Evolutionary conservation across 1,284 basidiomycete species (phyloP), one percentile per base, ranked within the genome.

Genomic region (Erythrobasidium hasegawianum): DNA sequence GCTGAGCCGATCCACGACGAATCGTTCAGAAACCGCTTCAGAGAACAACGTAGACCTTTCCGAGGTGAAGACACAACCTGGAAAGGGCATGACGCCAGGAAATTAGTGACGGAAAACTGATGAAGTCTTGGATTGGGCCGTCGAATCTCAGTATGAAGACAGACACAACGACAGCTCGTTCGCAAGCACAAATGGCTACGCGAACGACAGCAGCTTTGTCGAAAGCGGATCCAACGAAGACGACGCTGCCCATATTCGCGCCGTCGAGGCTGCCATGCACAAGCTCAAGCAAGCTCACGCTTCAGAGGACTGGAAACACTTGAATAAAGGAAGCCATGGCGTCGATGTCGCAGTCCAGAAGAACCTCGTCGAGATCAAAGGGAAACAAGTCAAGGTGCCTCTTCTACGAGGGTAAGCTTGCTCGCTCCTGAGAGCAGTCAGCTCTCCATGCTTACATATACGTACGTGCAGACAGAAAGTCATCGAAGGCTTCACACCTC

Each of bases 401-500:
- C 45, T 57, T 43, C 58, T 27, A 27, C 59, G 49, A 65, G 62
- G 50, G 59, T 60, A 29, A 41, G 59, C 33, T 33, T n/a, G n/a
- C n/a, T n/a, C n/a, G n/a, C n/a, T n/a, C n/a, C n/a, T n/a, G n/a
- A n/a, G n/a, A n/a, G n/a, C n/a, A n/a, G n/a, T n/a, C n/a, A n/a
- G n/a, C n/a, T n/a, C n/a, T n/a, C n/a, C n/a, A n/a, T n/a, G n/a
- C 26, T 29, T 5, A 53, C 50, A 22, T 27, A 8, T 16, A 8
- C 50, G 18, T 20, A 53, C 27, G 16, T 38, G 29, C 45, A 65
- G 62, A 1, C 71, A 70, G 3, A 60, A 68, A 24, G 68, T 73
- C 59, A 71, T 74, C 50, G 59, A 59, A 29, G 73, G 73, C 10
- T 73, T 69, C 40, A 56, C 67, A 1, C 73, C 73, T 10, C 66